Base-by-base conservation (phyloP, 106 monocot species). In the Chionographis japonica region DNA sequence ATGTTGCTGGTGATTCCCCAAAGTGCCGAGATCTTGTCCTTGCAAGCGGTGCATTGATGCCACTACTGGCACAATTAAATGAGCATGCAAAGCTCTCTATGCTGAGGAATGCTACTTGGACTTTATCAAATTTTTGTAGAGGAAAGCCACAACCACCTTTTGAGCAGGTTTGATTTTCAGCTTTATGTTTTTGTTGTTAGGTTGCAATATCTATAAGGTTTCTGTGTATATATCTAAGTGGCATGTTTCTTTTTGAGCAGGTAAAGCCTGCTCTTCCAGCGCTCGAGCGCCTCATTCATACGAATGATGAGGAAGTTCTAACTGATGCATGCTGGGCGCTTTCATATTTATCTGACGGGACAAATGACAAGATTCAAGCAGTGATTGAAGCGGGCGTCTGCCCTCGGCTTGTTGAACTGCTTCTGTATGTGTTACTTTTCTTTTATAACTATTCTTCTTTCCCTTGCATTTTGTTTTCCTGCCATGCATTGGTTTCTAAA, bases 51-150 rank as follows among this genome's bases (percentile, higher is more conserved):
- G 85, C 89, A 4, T 61, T 89, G 58, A 13, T 74, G 27, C 85
- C 89, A 37, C 74, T 89, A 12, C 71, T 85, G 16, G 73, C 73
- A 9, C 89, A 82, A 68, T 52, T 89, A 58, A 85, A 85, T 57
- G 89, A 85, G 70, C 75, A 85, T 62, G 71, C 83, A 2, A 90
- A 90, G 41, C 72, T 90, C 12, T 90, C 90, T 36, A 86, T 90
- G 90, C 53, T 90, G 59, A 77, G 90, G 63, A 86, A 86, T 70
- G 86, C 86, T 12, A 90, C 90, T 6, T 90, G 90, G 90, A 86
- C 85, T 19, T 58, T 90, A n/a, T 90, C 90, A 4, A 90, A 90
- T 65, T 86, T 90, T 60, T 90, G 90, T 71, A 73, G 90, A 17
- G 90, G 85, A 41, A 90, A 90, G 50, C 90, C 90, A 50, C 90